Conservation (phyloP, 75 land plant genomes). For the Pinus tabuliformis region DNA sequence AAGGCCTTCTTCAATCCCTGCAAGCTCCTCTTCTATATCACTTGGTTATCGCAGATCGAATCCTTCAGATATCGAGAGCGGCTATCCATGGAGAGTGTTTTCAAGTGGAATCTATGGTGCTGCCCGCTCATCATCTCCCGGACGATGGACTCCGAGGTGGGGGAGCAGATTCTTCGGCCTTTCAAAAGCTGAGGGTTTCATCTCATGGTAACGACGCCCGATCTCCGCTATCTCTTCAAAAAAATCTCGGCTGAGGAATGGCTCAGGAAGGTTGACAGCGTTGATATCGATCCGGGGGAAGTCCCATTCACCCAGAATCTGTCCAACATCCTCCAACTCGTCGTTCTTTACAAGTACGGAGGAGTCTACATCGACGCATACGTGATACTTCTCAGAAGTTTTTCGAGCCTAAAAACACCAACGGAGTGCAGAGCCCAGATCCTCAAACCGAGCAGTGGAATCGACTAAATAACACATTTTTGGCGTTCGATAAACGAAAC, state of each 20-base stretch:
- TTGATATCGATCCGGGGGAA: slow-evolving; percentile 44
- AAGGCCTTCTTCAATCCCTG: slow-evolving; percentile 38
- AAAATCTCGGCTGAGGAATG: slow-evolving; percentile 53
- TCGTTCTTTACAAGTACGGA: slow-evolving; percentile 61
- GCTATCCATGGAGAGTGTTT: slow-evolving; percentile 54
- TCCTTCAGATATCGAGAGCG: slow-evolving; percentile 48
- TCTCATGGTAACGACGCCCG: slow-evolving; percentile 42
- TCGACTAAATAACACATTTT: slow-evolving; percentile 71
- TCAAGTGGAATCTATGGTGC: slow-evolving; percentile 50
- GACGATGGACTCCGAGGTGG: slow-evolving; percentile 45
- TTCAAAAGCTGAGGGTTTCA: slow-evolving; percentile 16
- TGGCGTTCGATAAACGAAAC: slow-evolving; percentile 55
- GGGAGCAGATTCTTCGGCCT: slow-evolving; percentile 34
- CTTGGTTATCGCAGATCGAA: slow-evolving; percentile 54
- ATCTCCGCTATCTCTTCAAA: slow-evolving; percentile 39
- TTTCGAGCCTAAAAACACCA: slow-evolving; percentile 10
- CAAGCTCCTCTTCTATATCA: slow-evolving; percentile 49
- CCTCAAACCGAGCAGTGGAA: slow-evolving; percentile 46
- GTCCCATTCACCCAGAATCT: slow-evolving; percentile 73
- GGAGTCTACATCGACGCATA: slow-evolving; percentile 68
- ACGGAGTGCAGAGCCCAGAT: slow-evolving; percentile 24
- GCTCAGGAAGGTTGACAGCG: slow-evolving; percentile 27
- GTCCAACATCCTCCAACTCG: slow-evolving; percentile 69
- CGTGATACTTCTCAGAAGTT: slow-evolving; percentile 18
- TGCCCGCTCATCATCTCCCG: slow-evolving; percentile 65